Base-by-base conservation (phyloP, 305 asterid species). In the Plantago rigida region DNA sequence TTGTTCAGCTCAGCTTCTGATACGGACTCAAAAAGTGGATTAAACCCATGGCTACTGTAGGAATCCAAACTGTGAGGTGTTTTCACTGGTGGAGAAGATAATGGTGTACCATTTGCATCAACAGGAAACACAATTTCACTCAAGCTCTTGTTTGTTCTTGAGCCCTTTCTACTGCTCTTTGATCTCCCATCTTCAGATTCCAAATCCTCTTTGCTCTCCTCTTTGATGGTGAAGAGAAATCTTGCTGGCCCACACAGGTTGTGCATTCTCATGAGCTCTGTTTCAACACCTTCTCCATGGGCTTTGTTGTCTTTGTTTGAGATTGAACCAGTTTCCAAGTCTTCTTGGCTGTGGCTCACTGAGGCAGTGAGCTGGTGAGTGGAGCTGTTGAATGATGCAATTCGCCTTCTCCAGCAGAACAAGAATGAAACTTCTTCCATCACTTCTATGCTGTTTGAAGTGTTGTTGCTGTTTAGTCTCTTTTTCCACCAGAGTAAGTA, bases 161-260 rank as follows among this genome's bases (percentile, higher is more conserved):
- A 84, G 12, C 84, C 85, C 54, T 81, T 84, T 66, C 92, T 69
- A 55, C 87, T 73, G 34, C 80, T 78, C 60, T 73, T 87, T 39
- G 93, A 87, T 79, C 62, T 85, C 47, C 83, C 95, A 68, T 81
- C 89, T 0, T 87, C 95, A 0, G 89, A 81, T 51, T 90, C 97
- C 74, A 90, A 82, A 81, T 90, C 97, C 64, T 90, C 97, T 22
- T 48, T 87, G 29, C 90, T 85, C 70, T 90, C 97, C 51, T 90
- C 97, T 46, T 82, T 85, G 53, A 90, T 90, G 14, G 97, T 82
- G 85, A 81, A 90, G 56, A 87, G 87, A 47, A 90, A 90, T 62
- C 96, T 78, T 4, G 97, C 95, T 1, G 95, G 97, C 24, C 95
- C 94, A 65, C 86, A 74, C 3, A 90, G 87, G 46, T 87, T 87